Base-by-base conservation (phyloP, 2,329 filamentous ascomycete species). In the Cordyceps tenuipes region DNA sequence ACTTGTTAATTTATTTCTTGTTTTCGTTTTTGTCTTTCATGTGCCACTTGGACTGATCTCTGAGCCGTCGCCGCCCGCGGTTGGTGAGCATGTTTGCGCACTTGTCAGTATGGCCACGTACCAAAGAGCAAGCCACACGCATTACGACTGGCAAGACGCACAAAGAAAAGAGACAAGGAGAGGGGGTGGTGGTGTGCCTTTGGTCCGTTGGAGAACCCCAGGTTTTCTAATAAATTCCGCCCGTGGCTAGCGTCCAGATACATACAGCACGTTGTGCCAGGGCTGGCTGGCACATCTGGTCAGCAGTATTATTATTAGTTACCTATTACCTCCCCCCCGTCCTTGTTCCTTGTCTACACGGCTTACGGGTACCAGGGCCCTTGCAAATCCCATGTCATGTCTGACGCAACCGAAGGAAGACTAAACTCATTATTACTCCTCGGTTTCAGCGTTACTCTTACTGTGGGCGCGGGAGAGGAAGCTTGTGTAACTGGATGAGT, bases 21-120 rank as follows among this genome's bases (percentile, higher is more conserved):
- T 13, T 34, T 36, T 56, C 7, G 39, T 34, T 47, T n/a, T 17
- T 8, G 1, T 13, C 44, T 26, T 15, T 26, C 54, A 49, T 57
- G 44, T 57, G 54, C 46, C 54, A 44, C 12, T 21, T 8, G 41
- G 44, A 57, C 39, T 46, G 26, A 34, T 15, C 21, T 41, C 48
- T 57, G 44, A 57, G 54, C 54, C 54, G 54, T 57, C 54, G 46
- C 54, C 54, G 54, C 54, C 54, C 54, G 54, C 54, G 44, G 41
- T 49, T 48, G 54, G 34, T 34, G 31, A 57, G 34, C 3, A 19
- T 46, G 21, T 26, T 23, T 21, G 21, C 7, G 7, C 8, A 12
- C 29, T 56, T 6, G 34, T 12, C 10, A 55, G 26, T 23, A 56
- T 23, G 41, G 53, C 43, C 41, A 55, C 52, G 52, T 34, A 36